These are phyloP conservation scores for Oemleria cerasiformis DNA, from an alignment of 306 rosid species.

Conservation along the genomic window DNA sequence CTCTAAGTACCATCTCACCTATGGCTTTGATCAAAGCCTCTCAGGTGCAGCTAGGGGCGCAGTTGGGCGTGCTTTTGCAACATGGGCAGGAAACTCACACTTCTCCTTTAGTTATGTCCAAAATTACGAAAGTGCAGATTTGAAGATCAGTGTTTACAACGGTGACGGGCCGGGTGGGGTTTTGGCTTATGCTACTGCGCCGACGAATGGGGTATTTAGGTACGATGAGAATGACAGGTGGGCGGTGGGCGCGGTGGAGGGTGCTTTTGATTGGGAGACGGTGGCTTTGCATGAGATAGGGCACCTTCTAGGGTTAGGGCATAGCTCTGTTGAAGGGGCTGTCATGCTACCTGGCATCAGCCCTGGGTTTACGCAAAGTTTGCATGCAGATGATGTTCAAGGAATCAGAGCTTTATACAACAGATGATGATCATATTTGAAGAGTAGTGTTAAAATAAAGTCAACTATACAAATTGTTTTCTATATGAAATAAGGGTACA, in stretches of 20 bases:
- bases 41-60: neutral
- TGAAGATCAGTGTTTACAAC: conserved; percentile 14
- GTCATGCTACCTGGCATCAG: conserved; percentile 17
- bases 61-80: conserved; percentile 20
- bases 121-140: neutral
- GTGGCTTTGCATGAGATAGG: conserved; percentile 43
- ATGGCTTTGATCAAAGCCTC: conserved; percentile 2
- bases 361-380: conserved; percentile 4
- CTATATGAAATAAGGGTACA: no score
- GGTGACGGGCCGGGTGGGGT: conserved; percentile 21
- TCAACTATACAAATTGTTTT: no score
- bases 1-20: conserved; percentile 16
- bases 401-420: conserved; percentile 34
- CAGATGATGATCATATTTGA: neutral
- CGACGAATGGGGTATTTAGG: conserved; percentile 29
- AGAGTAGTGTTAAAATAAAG: no score
- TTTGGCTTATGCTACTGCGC: conserved; percentile 29
- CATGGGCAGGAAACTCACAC: conserved; percentile 18
- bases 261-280: conserved; percentile 21
- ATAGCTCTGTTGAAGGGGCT: conserved; percentile 25
- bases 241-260: neutral
- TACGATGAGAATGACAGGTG: conserved; percentile 30
- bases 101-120: conserved; percentile 15
- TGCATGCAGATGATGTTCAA: conserved; percentile 32
- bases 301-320: conserved; percentile 33